Conservation (phyloP, 2,329 filamentous ascomycete species). For the Chaetomiaceae sp. region DNA sequence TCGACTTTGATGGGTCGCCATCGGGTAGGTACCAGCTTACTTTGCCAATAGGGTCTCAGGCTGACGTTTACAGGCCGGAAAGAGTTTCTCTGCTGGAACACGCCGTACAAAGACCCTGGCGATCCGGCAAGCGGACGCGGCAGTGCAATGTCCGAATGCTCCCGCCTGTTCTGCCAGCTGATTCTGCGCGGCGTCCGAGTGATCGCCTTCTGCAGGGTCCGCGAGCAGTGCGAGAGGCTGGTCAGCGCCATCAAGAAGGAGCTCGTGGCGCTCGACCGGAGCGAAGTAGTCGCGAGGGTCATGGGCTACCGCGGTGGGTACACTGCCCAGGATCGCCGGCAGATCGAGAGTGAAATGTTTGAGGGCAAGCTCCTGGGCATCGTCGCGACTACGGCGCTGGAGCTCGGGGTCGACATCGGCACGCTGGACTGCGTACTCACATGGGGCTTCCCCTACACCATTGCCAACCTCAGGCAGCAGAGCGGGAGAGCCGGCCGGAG, state of each 20-base stretch:
- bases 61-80: constrained; percentile 50
- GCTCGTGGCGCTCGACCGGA: constrained; percentile 65
- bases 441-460: constrained; percentile 91
- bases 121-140: constrained; percentile 85
- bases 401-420: constrained; percentile 93
- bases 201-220: constrained; percentile 86
- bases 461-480: constrained; percentile 90
- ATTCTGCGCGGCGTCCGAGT: constrained; percentile 84
- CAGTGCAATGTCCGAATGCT: constrained; percentile 78
- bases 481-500: constrained; percentile 86
- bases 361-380: constrained; percentile 90
- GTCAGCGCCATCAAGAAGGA: constrained; percentile 76
- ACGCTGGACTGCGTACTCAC: constrained; percentile 90
- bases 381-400: constrained; percentile 86
- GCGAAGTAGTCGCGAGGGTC: constrained; percentile 72
- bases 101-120: constrained; percentile 82
- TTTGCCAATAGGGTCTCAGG: not conserved
- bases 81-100: constrained; percentile 97
- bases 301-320: constrained; percentile 97
- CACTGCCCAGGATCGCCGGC: constrained; percentile 80
- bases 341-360: constrained; percentile 95
- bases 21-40: constrained; percentile 49
- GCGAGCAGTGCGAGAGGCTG: constrained; percentile 83
- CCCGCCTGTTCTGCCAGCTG: constrained; percentile 83
- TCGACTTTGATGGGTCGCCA: constrained; percentile 90